These are phyloP conservation scores for Schizophyllum amplum DNA, from an alignment of 1,284 basidiomycete genomes.

Conservation along the genomic window DNA sequence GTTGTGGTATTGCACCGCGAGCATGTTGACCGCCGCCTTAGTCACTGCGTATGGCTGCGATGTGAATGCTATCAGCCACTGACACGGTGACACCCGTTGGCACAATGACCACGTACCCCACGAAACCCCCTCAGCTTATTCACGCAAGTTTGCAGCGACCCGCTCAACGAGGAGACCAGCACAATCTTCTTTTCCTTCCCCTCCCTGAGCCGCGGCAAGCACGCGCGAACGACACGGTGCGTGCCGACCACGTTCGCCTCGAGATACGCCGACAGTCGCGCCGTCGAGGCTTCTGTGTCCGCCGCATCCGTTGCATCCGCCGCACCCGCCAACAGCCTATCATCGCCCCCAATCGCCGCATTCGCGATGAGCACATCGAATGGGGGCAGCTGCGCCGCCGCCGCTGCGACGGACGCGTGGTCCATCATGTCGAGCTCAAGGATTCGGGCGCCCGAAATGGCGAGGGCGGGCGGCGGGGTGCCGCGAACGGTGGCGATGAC, in stretches of 20 bases:
- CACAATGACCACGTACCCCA: too few species aligned
- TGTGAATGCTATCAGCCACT: too few species aligned
- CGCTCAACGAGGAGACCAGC: constrained; percentile 13
- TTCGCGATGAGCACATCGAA: constrained; percentile 8
- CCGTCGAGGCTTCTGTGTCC: too few species aligned
- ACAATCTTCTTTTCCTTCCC: constrained; percentile 9
- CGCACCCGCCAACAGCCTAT: constrained; percentile 13
- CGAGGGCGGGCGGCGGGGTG: not conserved
- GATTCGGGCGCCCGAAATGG: constrained; percentile 3
- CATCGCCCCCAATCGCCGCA: constrained; percentile 9
- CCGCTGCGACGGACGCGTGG: too few species aligned
- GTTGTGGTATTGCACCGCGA: constrained; percentile 13
- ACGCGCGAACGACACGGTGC: constrained; percentile 13
- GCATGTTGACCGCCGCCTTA: constrained; percentile 15
- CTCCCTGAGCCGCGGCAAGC: constrained; percentile 13
- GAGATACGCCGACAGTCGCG: constrained; percentile 8
- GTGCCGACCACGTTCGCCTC: constrained; percentile 12
- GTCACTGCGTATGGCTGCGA: constrained; percentile 14
- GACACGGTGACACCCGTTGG: too few species aligned
- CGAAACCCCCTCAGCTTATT: constrained; percentile 7
- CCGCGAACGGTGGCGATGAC: constrained; percentile 18
- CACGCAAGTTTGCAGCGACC: constrained; percentile 7
- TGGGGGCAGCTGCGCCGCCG: too few species aligned
- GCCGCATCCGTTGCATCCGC: constrained; percentile 10
- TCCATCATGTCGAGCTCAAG: constrained; percentile 10